Base-by-base conservation (phyloP, 129 eudicot species). In the Tanacetum coccineum region DNA sequence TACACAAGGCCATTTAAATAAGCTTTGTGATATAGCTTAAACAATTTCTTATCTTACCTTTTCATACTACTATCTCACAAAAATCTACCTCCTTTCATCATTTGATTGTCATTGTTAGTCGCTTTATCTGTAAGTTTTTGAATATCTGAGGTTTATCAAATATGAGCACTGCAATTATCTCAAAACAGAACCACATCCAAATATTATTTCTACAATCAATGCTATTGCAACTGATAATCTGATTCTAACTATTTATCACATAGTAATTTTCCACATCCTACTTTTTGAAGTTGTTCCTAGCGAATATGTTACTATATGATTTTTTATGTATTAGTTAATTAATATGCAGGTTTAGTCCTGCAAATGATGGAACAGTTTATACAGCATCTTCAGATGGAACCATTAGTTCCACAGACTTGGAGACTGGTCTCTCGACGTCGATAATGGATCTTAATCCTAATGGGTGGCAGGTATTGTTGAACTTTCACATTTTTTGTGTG, bases 311-410 rank as follows among this genome's bases (percentile, higher is more conserved):
- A 50, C 30, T 32, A 1, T n/a, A 40, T n/a, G n/a, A n/a, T n/a
- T n/a, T n/a, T n/a, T n/a, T n/a, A n/a, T 46, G 53, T 14, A 20
- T 47, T 10, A 50, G 39, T 68, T 18, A 22, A 22, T 0, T 22
- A 22, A 22, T 22, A 3, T 84, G 59, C 74, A 94, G 97, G 79
- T 87, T 89, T 13, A 76, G 79, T 68, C 87, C 97, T 30, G 73
- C 71, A 62, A 89, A 89, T 56, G 95, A 94, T 81, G 97, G 90
- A 77, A 83, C 90, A 14, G 77, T 94, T 60, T 94, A 86, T 71
- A 77, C 86, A 40, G 95, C 93, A 77, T 89, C 97, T 56, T 89
- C 99, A 20, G 99, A 94, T 81, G 99, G 99, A 83, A 89, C 97
- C 3, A 59, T 87, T 18, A 87, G 90, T 78, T 89, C 81, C 66